Conservation (phyloP, 2,329 filamentous ascomycete species). For the Magnaporthales sp. region DNA sequence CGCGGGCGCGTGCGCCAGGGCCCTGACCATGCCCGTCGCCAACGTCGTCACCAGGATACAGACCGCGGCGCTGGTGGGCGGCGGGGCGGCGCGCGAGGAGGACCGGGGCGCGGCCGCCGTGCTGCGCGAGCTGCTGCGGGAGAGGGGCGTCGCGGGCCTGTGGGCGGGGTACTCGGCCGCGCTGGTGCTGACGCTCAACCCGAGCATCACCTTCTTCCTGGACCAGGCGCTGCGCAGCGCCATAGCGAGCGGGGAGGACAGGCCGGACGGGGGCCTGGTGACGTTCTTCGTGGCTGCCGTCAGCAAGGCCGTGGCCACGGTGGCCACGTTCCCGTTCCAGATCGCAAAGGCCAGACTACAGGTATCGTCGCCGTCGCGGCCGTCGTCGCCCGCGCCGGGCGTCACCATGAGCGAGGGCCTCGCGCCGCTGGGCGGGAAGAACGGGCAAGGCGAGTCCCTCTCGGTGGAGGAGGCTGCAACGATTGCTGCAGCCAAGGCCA, state of each 20-base stretch:
- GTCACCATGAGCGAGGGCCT: background rate
- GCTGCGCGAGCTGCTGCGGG: constrained; percentile 50
- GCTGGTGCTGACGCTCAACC: constrained; percentile 74
- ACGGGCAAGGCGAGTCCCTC: background rate
- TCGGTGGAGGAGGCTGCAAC: constrained; percentile 13
- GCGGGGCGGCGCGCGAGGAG: constrained; percentile 18
- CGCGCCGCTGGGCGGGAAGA: background rate
- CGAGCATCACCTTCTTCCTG: constrained; percentile 76
- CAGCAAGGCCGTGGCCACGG: constrained; percentile 70
- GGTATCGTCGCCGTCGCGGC: constrained; percentile 30
- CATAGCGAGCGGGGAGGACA: background rate
- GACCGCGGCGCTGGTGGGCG: constrained; percentile 40
- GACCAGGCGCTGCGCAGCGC: constrained; percentile 48
- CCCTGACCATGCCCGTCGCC: constrained; percentile 71
- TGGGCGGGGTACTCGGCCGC: constrained; percentile 85
- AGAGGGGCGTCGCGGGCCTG: constrained; percentile 67
- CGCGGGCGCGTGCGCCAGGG: constrained; percentile 65
- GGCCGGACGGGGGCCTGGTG: constrained; percentile 10
- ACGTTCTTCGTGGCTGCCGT: constrained; percentile 55
- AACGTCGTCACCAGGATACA: constrained; percentile 80
- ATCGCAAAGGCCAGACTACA: constrained; percentile 77
- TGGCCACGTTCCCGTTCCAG: constrained; percentile 77
- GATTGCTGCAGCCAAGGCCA: constrained; percentile 19
- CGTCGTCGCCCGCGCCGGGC: constrained; percentile 17
- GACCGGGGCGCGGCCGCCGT: constrained; percentile 37